phyloP scores from a whole-genome alignment of 805 yeast species.

The Ogataea trehaloabstinens region DNA sequence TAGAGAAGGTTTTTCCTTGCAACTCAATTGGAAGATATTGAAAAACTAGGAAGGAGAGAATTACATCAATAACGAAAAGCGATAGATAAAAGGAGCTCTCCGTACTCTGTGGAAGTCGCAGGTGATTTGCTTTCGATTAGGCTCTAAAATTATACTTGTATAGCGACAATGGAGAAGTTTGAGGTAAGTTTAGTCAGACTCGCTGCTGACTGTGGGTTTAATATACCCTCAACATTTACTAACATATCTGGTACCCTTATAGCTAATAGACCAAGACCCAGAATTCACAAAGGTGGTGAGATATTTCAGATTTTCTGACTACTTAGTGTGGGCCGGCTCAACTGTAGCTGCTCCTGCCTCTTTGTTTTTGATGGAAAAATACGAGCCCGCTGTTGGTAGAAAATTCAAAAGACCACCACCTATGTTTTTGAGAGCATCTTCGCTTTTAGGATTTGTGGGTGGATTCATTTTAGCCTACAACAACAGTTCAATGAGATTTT shows the following conservation, averaged over 20 bases:
- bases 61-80: neutral
- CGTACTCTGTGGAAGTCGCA: too few relatives aligned
- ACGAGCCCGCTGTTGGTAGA: constrained; percentile 48
- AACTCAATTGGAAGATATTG: constrained; percentile 4
- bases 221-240: too few relatives aligned
- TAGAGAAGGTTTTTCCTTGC: constrained; percentile 3
- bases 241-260: neutral
- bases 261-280: constrained; percentile 76
- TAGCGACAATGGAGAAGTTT: constrained; percentile 24
- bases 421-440: constrained; percentile 55
- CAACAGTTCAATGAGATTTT: constrained; percentile 66
- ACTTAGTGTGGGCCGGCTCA: constrained; percentile 45
- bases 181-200: constrained; percentile 22
- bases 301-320: constrained; percentile 70
- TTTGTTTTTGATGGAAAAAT: constrained; percentile 42
- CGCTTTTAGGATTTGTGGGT: constrained; percentile 62
- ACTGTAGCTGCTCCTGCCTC: constrained; percentile 51
- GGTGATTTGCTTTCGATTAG: too few relatives aligned
- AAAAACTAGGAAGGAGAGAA: neutral
- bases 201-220: too few relatives aligned
- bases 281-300: constrained; percentile 67
- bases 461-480: constrained; percentile 75
- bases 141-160: too few relatives aligned
- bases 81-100: too few relatives aligned
- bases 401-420: constrained; percentile 50